phyloP scores from a whole-genome alignment of 2,329 filamentous ascomycete species.

The Colletotrichum endophyticum region DNA sequence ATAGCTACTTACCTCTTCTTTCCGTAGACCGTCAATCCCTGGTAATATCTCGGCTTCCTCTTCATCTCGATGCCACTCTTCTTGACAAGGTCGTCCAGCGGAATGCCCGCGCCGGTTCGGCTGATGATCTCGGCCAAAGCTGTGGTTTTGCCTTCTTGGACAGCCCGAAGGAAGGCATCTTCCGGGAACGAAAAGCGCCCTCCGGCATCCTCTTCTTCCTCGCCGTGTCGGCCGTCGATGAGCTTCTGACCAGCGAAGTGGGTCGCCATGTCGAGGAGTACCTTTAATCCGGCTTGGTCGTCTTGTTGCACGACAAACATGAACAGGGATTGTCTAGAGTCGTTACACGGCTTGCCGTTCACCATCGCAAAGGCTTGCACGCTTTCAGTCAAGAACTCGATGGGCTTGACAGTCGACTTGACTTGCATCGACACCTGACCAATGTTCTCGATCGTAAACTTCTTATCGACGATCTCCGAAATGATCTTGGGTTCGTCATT shows the following conservation, averaged over 20 bases:
- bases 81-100: slow-evolving; percentile 69
- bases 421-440: slow-evolving; percentile 72
- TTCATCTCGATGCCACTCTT: slow-evolving; percentile 67
- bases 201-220: slow-evolving; percentile 34
- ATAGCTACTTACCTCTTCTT: slow-evolving; percentile 58
- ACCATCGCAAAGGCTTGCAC: slow-evolving; percentile 38
- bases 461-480: slow-evolving; percentile 64
- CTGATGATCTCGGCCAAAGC: slow-evolving; percentile 70
- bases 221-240: slow-evolving; percentile 24
- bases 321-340: slow-evolving; percentile 34
- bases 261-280: slow-evolving; percentile 60
- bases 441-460: slow-evolving; percentile 78
- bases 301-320: slow-evolving; percentile 55
- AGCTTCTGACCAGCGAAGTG: slow-evolving; percentile 46
- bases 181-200: slow-evolving; percentile 44
- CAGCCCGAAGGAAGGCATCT: slow-evolving; percentile 45
- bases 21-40: slow-evolving; percentile 77
- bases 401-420: slow-evolving; percentile 65
- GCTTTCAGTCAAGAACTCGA: slow-evolving; percentile 50
- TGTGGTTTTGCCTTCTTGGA: slow-evolving; percentile 54
- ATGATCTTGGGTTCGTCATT: slow-evolving; percentile 48
- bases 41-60: slow-evolving; percentile 74
- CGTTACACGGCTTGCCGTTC: slow-evolving; percentile 29
- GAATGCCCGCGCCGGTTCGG: slow-evolving; percentile 70
- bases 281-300: slow-evolving; percentile 57